Evolutionary conservation across 148 eudicot species (phyloP).

Genomic region (Vaccinium myrtillus): DNA sequence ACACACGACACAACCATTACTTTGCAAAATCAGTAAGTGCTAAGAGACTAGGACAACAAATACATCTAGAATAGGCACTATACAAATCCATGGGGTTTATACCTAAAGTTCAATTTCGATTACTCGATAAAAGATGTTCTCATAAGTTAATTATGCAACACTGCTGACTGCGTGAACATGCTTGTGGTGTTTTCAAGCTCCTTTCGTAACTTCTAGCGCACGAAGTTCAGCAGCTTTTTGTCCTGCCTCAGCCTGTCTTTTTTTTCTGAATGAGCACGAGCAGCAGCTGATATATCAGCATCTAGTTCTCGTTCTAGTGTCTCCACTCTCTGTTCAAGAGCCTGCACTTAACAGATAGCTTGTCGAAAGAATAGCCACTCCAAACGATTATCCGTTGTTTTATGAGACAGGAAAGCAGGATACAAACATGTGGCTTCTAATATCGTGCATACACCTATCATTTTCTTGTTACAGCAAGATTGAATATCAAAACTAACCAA

Average conservation of each 20-base stretch:
- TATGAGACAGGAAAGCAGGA: neutral
- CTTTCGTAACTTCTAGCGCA: constrained; percentile 63
- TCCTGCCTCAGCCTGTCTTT: constrained; percentile 78
- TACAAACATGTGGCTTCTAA: neutral
- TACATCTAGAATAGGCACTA: no score
- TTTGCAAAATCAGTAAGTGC: no score
- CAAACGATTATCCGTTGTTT: neutral
- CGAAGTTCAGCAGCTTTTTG: constrained; percentile 91
- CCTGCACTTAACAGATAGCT: constrained; percentile 35
- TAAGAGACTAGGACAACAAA: no score
- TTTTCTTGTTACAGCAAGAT: neutral
- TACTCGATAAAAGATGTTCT: neutral
- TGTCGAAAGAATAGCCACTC: constrained; percentile 5
- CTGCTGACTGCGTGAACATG: constrained; percentile 28
- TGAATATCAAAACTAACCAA: neutral
- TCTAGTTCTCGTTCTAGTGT: constrained; percentile 87
- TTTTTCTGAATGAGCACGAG: constrained; percentile 91
- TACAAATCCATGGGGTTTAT: no score
- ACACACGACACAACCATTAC: no score
- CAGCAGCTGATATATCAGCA: constrained; percentile 90
- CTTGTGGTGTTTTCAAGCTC: constrained; percentile 97
- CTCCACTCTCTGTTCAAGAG: constrained; percentile 88
- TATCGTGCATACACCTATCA: neutral
- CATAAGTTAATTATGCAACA: neutral
- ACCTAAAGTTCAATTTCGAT: neutral